Conservation (phyloP, 768 basidiomycete genomes). For the Russula olivacea region DNA sequence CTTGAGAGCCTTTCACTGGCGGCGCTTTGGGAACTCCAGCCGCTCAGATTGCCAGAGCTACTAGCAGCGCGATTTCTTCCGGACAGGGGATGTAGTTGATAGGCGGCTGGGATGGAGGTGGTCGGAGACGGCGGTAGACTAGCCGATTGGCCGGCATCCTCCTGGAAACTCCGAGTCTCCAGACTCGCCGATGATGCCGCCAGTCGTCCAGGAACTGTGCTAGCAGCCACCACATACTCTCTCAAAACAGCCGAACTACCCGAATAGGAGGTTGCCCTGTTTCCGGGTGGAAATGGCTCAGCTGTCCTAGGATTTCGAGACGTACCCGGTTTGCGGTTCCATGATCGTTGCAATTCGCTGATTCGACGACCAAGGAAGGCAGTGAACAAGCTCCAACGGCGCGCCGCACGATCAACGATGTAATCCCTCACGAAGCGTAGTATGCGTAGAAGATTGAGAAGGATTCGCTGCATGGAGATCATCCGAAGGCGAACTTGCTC, state of each 20-base stretch:
- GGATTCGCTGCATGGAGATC: background rate
- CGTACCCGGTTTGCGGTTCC: background rate
- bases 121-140: background rate
- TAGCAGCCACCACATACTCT: constrained; percentile 5
- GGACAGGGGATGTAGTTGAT: background rate
- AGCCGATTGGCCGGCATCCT: background rate
- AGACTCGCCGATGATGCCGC: background rate
- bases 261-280: background rate
- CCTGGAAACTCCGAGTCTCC: background rate
- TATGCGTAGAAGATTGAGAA: background rate
- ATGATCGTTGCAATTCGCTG: background rate
- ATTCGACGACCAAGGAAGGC: constrained; percentile 1
- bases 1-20: constrained; percentile 9
- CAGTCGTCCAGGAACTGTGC: background rate
- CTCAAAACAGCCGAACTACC: too few relatives aligned
- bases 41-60: background rate
- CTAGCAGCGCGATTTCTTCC: background rate
- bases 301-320: background rate
- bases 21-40: background rate
- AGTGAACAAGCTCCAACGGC: background rate
- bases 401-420: background rate
- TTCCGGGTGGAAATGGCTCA: background rate
- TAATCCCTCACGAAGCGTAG: background rate
- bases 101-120: too few relatives aligned
- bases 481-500: background rate